Conservation (phyloP, 2,329 filamentous ascomycete genomes). For the Xylaria sp. region DNA sequence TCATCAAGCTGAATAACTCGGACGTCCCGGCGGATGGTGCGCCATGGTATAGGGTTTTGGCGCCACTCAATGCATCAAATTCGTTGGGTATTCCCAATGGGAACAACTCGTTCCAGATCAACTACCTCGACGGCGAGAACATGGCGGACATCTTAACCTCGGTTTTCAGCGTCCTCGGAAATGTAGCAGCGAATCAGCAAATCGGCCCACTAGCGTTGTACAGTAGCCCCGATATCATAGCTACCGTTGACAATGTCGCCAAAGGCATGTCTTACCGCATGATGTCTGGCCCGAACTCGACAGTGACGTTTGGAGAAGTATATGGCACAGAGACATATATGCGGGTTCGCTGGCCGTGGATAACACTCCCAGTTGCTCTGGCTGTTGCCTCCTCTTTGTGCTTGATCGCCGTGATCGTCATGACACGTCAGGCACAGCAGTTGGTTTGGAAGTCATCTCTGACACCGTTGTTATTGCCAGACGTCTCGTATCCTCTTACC, state of each 20-base stretch:
- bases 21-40: not conserved
- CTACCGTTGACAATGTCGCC: constrained; percentile 29
- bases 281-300: constrained; percentile 33
- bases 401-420: constrained; percentile 11
- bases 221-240: constrained; percentile 13
- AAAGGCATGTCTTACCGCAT: constrained; percentile 32
- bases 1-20: constrained; percentile 33
- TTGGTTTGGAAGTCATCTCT: constrained; percentile 29
- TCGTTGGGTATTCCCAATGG: constrained; percentile 10
- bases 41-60: constrained; percentile 13
- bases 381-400: constrained; percentile 19
- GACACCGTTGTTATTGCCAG: constrained; percentile 28
- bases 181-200: constrained; percentile 3
- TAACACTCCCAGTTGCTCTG: constrained; percentile 15
- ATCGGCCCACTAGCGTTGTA: constrained; percentile 25
- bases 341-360: constrained; percentile 24
- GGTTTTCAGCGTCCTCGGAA: constrained; percentile 6
- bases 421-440: constrained; percentile 16
- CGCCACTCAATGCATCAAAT: constrained; percentile 14
- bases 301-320: constrained; percentile 12
- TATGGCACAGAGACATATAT: constrained; percentile 25
- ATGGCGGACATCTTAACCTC: constrained; percentile 15
- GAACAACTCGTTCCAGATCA: constrained; percentile 32
- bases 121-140: constrained; percentile 29
- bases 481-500: constrained; percentile 18